Evolutionary conservation across 805 yeast species (phyloP).

Genomic region (Tetrapisispora iriomotensis): DNA sequence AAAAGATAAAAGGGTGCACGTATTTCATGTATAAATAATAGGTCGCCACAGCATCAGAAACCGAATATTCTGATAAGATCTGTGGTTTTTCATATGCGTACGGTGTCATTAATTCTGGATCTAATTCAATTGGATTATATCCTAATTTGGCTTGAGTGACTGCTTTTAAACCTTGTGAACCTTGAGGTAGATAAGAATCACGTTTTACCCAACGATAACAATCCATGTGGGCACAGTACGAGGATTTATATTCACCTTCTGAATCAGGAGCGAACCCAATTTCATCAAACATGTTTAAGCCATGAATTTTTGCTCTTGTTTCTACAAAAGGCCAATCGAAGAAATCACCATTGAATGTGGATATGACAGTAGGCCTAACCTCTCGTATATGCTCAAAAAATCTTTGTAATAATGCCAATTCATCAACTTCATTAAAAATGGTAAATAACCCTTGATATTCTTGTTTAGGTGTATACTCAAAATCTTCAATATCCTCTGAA

Average conservation of each 20-base stretch:
- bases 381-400: slow-evolving; percentile 90
- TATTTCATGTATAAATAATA: slow-evolving; percentile 92
- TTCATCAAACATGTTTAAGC: slow-evolving; percentile 78
- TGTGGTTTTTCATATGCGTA: slow-evolving; percentile 94
- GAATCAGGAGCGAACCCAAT: slow-evolving; percentile 86
- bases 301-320: slow-evolving; percentile 74
- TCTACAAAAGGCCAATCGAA: slow-evolving; percentile 99
- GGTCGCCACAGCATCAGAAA: slow-evolving; percentile 98
- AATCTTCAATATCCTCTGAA: slow-evolving; percentile 89
- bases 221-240: slow-evolving; percentile 94
- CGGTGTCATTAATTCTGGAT: slow-evolving; percentile 97
- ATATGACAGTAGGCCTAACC: slow-evolving; percentile 88
- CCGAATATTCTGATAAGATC: slow-evolving; percentile 87
- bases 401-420: slow-evolving; percentile 57
- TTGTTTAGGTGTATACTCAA: slow-evolving; percentile 94
- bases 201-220: slow-evolving; percentile 97
- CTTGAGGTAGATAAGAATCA: slow-evolving; percentile 95
- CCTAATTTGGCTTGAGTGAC: slow-evolving; percentile 94
- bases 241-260: slow-evolving; percentile 87
- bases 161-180: slow-evolving; percentile 96
- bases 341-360: slow-evolving; percentile 96
- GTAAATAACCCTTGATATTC: slow-evolving; percentile 88
- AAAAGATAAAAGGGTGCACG: slow-evolving; percentile 93
- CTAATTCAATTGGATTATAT: slow-evolving; percentile 91
- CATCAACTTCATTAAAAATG: slow-evolving; percentile 83